These are phyloP conservation scores for Podospora bellae-mahoneyi DNA, from an alignment of 495 filamentous ascomycete species.

Conservation along the genomic window DNA sequence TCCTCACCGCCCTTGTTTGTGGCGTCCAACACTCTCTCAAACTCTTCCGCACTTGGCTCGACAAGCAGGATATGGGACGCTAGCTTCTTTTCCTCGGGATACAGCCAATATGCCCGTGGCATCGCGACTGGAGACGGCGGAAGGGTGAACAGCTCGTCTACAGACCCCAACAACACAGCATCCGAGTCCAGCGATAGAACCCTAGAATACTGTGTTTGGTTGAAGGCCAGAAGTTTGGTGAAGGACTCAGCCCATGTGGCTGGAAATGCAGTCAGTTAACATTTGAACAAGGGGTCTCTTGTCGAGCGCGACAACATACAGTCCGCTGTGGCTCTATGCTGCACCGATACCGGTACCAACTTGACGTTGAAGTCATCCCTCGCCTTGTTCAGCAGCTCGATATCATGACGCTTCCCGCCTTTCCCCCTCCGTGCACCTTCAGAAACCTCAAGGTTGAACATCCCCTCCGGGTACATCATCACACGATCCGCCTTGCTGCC, in stretches of 20 bases:
- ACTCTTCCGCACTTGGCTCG: constrained; percentile 56
- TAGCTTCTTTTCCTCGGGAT: constrained; percentile 51
- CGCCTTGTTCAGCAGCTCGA: constrained; percentile 57
- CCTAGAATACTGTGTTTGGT: constrained; percentile 63
- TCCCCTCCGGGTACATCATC: constrained; percentile 57
- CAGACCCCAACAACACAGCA: constrained; percentile 56
- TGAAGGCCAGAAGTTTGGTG: constrained; percentile 70
- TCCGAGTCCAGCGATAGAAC: constrained; percentile 70
- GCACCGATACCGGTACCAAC: constrained; percentile 57
- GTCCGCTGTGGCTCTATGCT: constrained; percentile 45
- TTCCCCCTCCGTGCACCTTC: constrained; percentile 45
- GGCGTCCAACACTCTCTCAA: constrained; percentile 48
- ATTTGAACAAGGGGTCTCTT: background rate
- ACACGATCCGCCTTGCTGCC: constrained; percentile 63
- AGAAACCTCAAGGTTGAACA: constrained; percentile 13
- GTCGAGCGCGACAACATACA: constrained; percentile 26
- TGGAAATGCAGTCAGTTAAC: constrained; percentile 23
- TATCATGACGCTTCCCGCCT: constrained; percentile 30
- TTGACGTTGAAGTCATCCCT: constrained; percentile 59
- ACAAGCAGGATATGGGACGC: constrained; percentile 64
- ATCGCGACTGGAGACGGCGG: constrained; percentile 59
- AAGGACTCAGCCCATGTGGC: constrained; percentile 61
- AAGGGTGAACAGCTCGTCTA: constrained; percentile 76
- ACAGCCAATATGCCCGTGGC: constrained; percentile 69
- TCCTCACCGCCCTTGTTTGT: constrained; percentile 40